Evolutionary conservation across 73 alveolate genomes (phyloP).

Genomic region (Paramecium tetraurelia): DNA sequence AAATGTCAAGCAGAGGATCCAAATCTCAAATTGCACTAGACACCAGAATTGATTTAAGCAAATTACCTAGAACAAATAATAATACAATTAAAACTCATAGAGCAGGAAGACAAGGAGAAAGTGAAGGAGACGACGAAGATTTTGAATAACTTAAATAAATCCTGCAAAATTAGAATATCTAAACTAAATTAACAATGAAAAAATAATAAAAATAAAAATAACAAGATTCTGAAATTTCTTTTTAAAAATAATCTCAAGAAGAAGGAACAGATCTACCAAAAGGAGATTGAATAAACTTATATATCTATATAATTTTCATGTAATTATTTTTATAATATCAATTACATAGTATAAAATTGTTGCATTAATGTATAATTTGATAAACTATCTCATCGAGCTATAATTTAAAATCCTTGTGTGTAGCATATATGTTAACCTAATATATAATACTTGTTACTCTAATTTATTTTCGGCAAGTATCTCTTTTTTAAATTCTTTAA

Average conservation of each 20-base stretch:
- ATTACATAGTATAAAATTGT: no score
- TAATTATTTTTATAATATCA: no score
- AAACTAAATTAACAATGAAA: background rate
- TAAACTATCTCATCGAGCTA: no score
- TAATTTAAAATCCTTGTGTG: no score
- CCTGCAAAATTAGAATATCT: background rate
- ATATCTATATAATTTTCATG: background rate
- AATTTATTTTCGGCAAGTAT: no score
- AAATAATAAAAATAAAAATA: background rate
- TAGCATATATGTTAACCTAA: no score
- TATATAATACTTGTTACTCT: no score
- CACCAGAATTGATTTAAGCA: conserved; percentile 1
- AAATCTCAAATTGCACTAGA: conserved; percentile 18
- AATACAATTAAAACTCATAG: conserved; percentile 32
- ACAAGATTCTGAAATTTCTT: conserved; percentile 10
- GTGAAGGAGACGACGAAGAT: conserved; percentile 51
- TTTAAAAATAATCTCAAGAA: background rate
- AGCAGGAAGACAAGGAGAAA: conserved; percentile 37
- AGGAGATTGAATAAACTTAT: background rate
- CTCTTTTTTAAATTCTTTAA: no score
- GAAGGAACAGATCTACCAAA: conserved; percentile 47
- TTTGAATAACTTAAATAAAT: background rate
- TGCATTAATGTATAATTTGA: no score
- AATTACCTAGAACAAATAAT: background rate
- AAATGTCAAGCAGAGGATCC: background rate